These are phyloP conservation scores for Calonectria pseudoreteaudii DNA, from an alignment of 2,329 filamentous ascomycete genomes.

Conservation along the genomic window DNA sequence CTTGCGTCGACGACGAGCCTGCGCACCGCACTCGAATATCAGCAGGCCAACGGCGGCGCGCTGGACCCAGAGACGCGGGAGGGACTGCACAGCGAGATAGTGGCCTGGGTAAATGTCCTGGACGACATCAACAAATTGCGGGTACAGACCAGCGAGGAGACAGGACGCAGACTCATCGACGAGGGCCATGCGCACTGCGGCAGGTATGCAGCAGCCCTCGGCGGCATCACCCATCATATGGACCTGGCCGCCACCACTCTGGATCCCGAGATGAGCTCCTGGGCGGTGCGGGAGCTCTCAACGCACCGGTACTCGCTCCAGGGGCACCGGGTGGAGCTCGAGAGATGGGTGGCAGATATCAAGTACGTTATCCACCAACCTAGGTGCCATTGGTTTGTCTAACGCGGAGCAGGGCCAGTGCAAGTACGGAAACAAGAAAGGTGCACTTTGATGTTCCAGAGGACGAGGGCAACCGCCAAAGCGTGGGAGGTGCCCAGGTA, in stretches of 20 bases:
- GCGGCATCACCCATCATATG: constrained; percentile 1
- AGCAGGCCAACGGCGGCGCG: background rate
- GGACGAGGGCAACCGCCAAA: background rate
- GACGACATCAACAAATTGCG: background rate
- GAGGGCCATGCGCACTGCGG: constrained; percentile 11
- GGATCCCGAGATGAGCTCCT: constrained; percentile 8
- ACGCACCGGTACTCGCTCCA: background rate
- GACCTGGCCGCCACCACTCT: background rate
- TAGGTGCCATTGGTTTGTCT: background rate
- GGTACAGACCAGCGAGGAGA: background rate
- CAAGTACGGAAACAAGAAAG: background rate
- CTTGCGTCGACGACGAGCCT: constrained; percentile 10
- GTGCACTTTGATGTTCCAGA: background rate
- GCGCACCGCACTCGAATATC: constrained; percentile 2
- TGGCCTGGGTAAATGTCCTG: constrained; percentile 7
- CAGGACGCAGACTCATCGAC: background rate
- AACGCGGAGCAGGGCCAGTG: background rate
- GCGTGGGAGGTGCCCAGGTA: background rate
- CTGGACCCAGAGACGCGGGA: background rate
- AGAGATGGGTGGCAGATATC: constrained; percentile 4
- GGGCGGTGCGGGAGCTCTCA: background rate
- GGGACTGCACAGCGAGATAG: background rate
- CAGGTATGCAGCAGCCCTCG: constrained; percentile 9
- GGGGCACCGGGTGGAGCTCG: constrained; percentile 3
- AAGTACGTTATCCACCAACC: background rate